phyloP scores from a whole-genome alignment of 768 basidiomycete genomes.

The Phlebiopsis gigantea region DNA sequence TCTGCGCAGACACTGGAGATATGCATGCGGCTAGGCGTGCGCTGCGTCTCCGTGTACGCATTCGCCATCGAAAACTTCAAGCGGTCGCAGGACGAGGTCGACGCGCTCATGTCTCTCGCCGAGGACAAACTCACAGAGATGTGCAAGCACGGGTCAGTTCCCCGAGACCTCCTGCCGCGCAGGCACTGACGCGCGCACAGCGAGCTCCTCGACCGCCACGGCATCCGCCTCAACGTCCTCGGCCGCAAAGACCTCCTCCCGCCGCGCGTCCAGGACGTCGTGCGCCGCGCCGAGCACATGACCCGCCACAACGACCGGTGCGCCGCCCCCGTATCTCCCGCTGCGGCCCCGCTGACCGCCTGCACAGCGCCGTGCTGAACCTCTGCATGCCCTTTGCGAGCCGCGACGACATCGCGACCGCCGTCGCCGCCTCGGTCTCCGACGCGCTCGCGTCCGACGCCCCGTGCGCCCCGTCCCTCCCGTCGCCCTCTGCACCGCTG shows the following conservation, averaged over 20 bases:
- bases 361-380: conserved; percentile 75
- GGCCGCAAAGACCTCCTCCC: conserved; percentile 78
- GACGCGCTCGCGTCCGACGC: conserved; percentile 28
- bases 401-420: conserved; percentile 84
- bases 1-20: conserved; percentile 70
- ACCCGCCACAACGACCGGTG: conserved; percentile 73
- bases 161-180: not conserved
- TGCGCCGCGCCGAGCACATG: conserved; percentile 66
- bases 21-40: conserved; percentile 73
- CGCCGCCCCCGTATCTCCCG: not conserved
- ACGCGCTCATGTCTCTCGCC: conserved; percentile 81
- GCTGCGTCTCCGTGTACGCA: conserved; percentile 91
- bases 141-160: conserved; percentile 68
- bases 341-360: not conserved
- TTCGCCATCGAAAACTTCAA: conserved; percentile 98
- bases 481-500: not conserved
- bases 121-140: conserved; percentile 75
- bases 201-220: conserved; percentile 73
- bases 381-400: conserved; percentile 91
- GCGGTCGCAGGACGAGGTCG: conserved; percentile 78
- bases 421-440: conserved; percentile 52
- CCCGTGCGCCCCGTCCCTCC: not conserved
- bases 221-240: conserved; percentile 79
- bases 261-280: conserved; percentile 60
- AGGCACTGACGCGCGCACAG: conserved; percentile 33